Evolutionary conservation across 208 protist species (phyloP).

Genomic region (Strigomonas culicis): DNA sequence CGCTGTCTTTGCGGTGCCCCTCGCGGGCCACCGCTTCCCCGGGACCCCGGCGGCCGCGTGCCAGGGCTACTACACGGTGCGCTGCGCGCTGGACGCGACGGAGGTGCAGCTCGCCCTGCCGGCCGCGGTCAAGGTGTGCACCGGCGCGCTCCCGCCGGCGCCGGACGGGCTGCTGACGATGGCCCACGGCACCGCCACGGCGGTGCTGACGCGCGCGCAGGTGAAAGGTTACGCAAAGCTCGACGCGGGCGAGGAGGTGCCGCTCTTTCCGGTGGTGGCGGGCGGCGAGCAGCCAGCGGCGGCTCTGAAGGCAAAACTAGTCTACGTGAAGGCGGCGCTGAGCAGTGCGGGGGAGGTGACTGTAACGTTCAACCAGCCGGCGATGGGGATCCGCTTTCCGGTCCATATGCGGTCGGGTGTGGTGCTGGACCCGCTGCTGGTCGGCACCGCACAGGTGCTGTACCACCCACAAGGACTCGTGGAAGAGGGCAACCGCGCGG

Average conservation of each 20-base stretch:
- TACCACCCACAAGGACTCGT: slow-evolving; percentile 31
- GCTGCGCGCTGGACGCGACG: background rate
- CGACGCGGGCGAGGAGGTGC: too few relatives aligned
- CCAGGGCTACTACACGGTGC: background rate
- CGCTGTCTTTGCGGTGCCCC: too few relatives aligned
- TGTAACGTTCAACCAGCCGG: slow-evolving; percentile 18
- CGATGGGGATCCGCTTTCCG: slow-evolving; percentile 27
- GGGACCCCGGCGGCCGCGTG: background rate
- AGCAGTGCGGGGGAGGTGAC: too few relatives aligned
- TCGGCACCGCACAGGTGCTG: slow-evolving; percentile 18
- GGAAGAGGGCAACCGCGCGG: background rate
- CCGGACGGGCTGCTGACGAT: too few relatives aligned
- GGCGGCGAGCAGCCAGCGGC: background rate
- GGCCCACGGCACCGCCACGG: too few relatives aligned
- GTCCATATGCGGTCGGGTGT: slow-evolving; percentile 18
- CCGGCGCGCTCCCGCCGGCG: too few relatives aligned
- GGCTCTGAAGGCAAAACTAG: background rate
- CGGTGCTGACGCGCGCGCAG: too few relatives aligned
- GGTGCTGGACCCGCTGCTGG: slow-evolving; percentile 13
- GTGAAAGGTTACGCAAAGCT: too few relatives aligned
- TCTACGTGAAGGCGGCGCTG: background rate
- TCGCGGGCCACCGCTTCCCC: too few relatives aligned
- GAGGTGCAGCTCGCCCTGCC: background rate
- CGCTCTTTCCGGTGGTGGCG: background rate
- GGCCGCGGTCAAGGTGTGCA: background rate